These are phyloP conservation scores for Penstemon davidsonii DNA, from an alignment of 257 asterid species.

Conservation along the genomic window DNA sequence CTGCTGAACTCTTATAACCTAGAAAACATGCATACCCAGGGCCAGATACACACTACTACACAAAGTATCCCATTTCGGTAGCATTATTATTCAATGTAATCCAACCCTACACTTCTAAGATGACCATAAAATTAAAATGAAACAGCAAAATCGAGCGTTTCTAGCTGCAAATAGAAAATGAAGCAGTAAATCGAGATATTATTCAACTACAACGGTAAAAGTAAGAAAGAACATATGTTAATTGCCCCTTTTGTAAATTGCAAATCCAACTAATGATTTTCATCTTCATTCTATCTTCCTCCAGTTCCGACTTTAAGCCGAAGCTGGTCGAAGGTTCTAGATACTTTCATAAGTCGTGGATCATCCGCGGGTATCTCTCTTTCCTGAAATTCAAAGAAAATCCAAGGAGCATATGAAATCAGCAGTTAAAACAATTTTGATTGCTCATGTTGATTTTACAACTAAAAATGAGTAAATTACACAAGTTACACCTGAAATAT, in stretches of 20 bases:
- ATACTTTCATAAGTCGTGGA: conserved; percentile 63
- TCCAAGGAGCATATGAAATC: neutral
- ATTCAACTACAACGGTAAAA: conserved; percentile 15
- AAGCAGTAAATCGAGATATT: conserved; percentile 23
- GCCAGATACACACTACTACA: no score
- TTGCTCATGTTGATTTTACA: no score
- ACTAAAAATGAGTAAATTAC: no score
- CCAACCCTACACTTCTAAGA: no score
- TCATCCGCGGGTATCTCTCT: conserved; percentile 88
- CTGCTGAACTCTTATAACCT: no score
- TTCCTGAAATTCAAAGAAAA: conserved; percentile 46
- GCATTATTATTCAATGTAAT: neutral
- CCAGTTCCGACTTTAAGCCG: conserved; percentile 43
- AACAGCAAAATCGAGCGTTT: neutral
- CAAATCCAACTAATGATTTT: conserved; percentile 5
- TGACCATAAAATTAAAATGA: no score
- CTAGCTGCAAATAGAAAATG: neutral
- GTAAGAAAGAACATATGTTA: neutral
- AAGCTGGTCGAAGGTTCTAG: conserved; percentile 40
- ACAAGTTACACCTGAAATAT: no score
- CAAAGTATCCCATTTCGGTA: neutral
- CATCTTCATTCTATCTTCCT: conserved; percentile 39
- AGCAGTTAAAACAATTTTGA: neutral
- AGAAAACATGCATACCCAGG: no score
- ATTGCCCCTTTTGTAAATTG: neutral